These are phyloP conservation scores for Ajuga reptans DNA, from an alignment of 305 asterid species.

Conservation along the genomic window DNA sequence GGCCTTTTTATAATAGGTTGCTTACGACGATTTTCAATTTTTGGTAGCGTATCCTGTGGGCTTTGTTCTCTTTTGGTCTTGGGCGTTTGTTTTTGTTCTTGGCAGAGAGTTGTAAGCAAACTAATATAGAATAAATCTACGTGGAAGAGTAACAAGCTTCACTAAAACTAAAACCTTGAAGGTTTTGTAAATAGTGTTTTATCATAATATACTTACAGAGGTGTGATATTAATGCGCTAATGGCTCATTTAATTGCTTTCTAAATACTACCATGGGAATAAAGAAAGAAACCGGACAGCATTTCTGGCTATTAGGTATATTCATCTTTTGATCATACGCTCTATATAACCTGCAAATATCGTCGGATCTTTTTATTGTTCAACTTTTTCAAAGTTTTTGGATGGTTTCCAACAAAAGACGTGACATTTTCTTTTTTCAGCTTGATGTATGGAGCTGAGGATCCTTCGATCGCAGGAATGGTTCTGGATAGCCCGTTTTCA, in stretches of 20 bases:
- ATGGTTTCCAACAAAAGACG: neutral
- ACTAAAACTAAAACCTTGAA: neutral
- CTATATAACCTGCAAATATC: neutral
- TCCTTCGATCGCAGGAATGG: constrained; percentile 97
- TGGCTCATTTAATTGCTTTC: neutral
- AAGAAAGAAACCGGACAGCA: neutral
- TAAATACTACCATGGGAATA: neutral
- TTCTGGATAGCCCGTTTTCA: constrained; percentile 89
- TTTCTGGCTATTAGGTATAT: neutral
- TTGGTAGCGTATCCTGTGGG: neutral
- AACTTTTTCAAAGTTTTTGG: neutral
- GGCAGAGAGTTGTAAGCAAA: too few species aligned
- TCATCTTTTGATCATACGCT: neutral
- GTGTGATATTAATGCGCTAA: neutral
- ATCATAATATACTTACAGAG: neutral
- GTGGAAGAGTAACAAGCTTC: neutral
- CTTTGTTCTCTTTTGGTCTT: neutral
- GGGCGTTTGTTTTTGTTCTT: too few species aligned
- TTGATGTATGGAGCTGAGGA: constrained; percentile 91
- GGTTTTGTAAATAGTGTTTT: neutral
- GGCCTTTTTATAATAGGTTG: too few species aligned
- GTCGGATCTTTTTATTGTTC: neutral
- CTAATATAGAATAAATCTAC: neutral
- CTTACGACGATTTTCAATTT: too few species aligned
- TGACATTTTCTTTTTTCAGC: constrained; percentile 46